Conservation (phyloP, 306 rosid genomes). For the Herpetospermum pedunculosum region DNA sequence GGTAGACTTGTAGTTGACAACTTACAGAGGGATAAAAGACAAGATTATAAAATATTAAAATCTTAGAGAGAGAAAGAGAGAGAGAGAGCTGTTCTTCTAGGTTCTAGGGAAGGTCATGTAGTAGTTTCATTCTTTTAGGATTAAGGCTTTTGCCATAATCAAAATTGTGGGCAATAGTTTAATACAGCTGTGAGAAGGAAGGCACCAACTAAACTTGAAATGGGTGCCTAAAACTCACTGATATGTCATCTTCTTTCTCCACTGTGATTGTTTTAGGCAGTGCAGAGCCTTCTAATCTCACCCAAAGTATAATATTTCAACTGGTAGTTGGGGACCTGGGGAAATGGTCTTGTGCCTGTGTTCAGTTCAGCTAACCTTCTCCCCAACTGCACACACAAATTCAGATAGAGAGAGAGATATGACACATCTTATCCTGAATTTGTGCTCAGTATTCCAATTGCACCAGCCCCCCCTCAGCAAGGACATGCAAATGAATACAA, state of each 20-base stretch:
- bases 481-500: conserved; percentile 12
- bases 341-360: conserved; percentile 4
- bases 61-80: background rate
- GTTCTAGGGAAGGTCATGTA: conserved; percentile 5
- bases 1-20: conserved; percentile 19
- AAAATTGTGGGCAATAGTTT: background rate
- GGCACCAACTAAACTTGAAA: background rate
- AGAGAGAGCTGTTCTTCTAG: background rate
- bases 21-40: conserved; percentile 9
- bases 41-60: conserved; percentile 1
- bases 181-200: background rate
- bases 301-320: background rate
- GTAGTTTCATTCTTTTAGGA: conserved; percentile 1
- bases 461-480: background rate
- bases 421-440: conserved; percentile 12
- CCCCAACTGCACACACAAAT: background rate
- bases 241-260: background rate
- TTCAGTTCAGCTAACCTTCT: conserved; percentile 14
- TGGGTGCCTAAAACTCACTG: conserved; percentile 3
- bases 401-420: background rate
- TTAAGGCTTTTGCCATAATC: background rate
- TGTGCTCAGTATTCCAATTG: conserved; percentile 7
- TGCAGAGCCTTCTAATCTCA: background rate
- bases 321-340: conserved; percentile 10
- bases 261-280: conserved; percentile 1